Conservation (phyloP, 495 filamentous ascomycete genomes). For the Hyphodiscus hymeniophilus region DNA sequence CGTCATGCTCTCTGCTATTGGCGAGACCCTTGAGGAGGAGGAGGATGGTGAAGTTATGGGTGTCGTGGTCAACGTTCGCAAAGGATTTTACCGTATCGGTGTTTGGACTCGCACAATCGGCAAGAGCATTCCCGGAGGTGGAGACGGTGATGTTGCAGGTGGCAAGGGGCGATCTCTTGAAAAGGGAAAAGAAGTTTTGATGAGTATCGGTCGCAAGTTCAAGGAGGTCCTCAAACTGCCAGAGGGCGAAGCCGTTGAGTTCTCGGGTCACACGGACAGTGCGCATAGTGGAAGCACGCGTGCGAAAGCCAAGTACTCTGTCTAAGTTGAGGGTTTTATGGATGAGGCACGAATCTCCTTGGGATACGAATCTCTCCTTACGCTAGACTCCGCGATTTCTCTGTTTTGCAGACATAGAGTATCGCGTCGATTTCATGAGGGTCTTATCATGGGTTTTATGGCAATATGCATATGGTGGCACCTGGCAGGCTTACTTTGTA, state of each 20-base stretch:
- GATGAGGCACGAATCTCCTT: no score
- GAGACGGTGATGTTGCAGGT: conserved; percentile 56
- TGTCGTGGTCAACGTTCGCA: conserved; percentile 96
- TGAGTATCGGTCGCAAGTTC: conserved; percentile 78
- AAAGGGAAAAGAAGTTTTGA: conserved; percentile 74
- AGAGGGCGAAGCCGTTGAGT: conserved; percentile 71
- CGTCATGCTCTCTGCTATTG: conserved; percentile 91
- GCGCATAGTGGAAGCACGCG: conserved; percentile 88
- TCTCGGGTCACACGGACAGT: conserved; percentile 91
- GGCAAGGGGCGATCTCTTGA: conserved; percentile 63
- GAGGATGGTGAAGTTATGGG: conserved; percentile 98
- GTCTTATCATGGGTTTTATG: background rate
- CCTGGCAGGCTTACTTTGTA: background rate
- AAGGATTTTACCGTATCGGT: conserved; percentile 94
- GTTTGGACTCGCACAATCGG: conserved; percentile 88
- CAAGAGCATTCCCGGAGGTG: conserved; percentile 67
- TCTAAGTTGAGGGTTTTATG: conserved; percentile 37
- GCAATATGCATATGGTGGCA: conserved; percentile 9
- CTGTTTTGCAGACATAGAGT: background rate
- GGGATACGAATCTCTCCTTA: background rate
- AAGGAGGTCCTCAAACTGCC: conserved; percentile 80
- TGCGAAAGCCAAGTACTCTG: conserved; percentile 88
- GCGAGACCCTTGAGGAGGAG: conserved; percentile 92
- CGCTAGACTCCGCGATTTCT: conserved; percentile 8
- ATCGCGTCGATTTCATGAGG: background rate